Percentiles rank a stretch among this genome's conserved stretches.
phyloP scores from a whole-genome alignment of 129 eudicot species.

The Lactuca saligna region DNA sequence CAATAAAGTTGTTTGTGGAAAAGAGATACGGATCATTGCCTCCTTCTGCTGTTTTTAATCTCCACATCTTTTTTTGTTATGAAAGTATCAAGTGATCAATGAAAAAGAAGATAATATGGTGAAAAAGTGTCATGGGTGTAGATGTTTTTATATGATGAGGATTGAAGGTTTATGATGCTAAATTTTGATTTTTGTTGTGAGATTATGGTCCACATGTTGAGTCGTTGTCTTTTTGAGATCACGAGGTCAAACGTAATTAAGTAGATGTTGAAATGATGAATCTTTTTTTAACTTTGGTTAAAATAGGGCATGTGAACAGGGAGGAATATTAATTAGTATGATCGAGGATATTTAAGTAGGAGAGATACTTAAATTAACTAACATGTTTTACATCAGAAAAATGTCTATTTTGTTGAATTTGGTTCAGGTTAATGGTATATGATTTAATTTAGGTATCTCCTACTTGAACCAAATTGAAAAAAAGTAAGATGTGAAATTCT shows the following conservation, averaged over 20 bases:
- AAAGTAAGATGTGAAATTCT: too few relatives aligned
- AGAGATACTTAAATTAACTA: not conserved
- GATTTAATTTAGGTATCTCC: too few relatives aligned
- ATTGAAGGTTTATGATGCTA: not conserved
- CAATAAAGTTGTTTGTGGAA: constrained; percentile 48
- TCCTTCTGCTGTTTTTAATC: constrained; percentile 56
- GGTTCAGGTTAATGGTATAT: too few relatives aligned
- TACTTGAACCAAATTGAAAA: too few relatives aligned
- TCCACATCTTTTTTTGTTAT: constrained; percentile 46
- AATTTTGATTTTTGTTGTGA: constrained; percentile 5
- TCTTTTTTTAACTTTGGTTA: constrained; percentile 15
- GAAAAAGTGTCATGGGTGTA: not conserved
- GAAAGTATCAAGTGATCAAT: not conserved
- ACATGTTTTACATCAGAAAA: too few relatives aligned
- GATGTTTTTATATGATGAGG: not conserved
- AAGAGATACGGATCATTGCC: constrained; percentile 39
- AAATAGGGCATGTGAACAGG: constrained; percentile 4
- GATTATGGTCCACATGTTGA: not conserved
- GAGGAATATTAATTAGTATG: not conserved
- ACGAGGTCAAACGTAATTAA: constrained; percentile 1
- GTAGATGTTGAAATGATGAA: constrained; percentile 17
- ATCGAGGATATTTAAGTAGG: not conserved
- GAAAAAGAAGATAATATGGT: constrained; percentile 1
- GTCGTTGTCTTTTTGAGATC: constrained; percentile 1
- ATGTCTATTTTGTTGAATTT: too few relatives aligned